These are phyloP conservation scores for Pestalotiopsis sp. DNA, from an alignment of 2,329 filamentous ascomycete species.

Conservation along the genomic window DNA sequence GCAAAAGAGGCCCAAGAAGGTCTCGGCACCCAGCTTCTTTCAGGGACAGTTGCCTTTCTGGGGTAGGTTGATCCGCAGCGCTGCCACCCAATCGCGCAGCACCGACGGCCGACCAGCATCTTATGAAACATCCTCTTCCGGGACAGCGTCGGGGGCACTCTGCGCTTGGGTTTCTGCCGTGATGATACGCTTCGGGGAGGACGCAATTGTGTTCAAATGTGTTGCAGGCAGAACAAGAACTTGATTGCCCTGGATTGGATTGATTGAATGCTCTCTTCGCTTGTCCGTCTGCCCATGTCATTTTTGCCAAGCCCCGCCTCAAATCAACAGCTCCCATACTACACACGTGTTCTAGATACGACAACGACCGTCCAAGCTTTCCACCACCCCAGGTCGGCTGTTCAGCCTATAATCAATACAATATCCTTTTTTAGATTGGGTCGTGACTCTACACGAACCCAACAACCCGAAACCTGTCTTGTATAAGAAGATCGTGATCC, in stretches of 20 bases:
- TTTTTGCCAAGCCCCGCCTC: background rate
- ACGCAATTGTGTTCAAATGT: background rate
- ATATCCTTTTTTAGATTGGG: background rate
- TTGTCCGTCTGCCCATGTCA: background rate
- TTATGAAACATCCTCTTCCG: conserved; percentile 2
- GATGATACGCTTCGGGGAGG: background rate
- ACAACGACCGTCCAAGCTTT: background rate
- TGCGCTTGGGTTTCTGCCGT: background rate
- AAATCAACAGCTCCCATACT: conserved; percentile 2
- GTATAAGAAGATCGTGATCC: background rate
- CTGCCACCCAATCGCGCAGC: conserved; percentile 2
- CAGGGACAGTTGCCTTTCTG: conserved; percentile 6
- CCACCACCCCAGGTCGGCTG: background rate
- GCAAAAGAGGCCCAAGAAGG: background rate
- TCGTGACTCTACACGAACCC: background rate
- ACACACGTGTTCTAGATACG: background rate
- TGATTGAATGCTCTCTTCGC: background rate
- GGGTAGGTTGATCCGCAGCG: conserved; percentile 1
- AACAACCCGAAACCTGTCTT: background rate
- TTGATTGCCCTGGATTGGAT: background rate
- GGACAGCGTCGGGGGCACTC: background rate
- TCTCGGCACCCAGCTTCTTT: background rate
- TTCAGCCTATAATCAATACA: background rate
- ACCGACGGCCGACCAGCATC: background rate
- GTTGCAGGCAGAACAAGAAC: too few species aligned